Percentiles rank a stretch among this genome's conserved stretches.
These are phyloP conservation scores for Fagopyrum homotropicum DNA, from an alignment of 148 eudicot species.

Conservation along the genomic window DNA sequence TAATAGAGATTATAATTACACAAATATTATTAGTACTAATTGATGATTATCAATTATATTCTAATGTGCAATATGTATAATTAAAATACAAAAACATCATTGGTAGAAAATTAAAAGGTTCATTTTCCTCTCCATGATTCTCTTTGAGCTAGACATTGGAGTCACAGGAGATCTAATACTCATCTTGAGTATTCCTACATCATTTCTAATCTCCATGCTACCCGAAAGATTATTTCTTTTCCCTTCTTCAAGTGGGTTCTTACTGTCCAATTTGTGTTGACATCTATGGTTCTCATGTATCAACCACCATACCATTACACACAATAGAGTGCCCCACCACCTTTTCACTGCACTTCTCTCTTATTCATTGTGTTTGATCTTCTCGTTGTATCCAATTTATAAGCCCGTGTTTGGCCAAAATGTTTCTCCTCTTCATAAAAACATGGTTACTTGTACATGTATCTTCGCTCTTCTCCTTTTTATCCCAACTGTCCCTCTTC, in stretches of 20 bases:
- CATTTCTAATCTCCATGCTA: conserved; percentile 23
- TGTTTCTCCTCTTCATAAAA: conserved; percentile 21
- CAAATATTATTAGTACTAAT: too few relatives aligned
- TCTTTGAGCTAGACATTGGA: conserved; percentile 28
- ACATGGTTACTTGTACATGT: conserved; percentile 46
- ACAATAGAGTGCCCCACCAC: conserved; percentile 12
- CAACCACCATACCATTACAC: conserved; percentile 30
- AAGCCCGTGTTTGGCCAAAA: conserved; percentile 31
- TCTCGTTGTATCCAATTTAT: conserved; percentile 31
- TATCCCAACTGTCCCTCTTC: conserved; percentile 58
- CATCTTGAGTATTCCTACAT: conserved; percentile 23
- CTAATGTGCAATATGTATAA: too few relatives aligned
- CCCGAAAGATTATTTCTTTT: conserved; percentile 30
- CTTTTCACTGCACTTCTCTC: conserved; percentile 33
- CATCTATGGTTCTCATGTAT: conserved; percentile 26
- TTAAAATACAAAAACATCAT: too few relatives aligned
- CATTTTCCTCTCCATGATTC: conserved; percentile 24
- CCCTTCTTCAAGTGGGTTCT: conserved; percentile 47
- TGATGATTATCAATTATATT: too few relatives aligned
- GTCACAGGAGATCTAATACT: conserved; percentile 20
- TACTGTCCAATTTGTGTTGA: conserved; percentile 42
- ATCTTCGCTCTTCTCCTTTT: conserved; percentile 43
- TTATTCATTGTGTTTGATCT: conserved; percentile 25
- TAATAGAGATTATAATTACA: too few relatives aligned
- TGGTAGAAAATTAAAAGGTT: too few relatives aligned